Percentiles rank a stretch among this genome's conserved stretches.
Conservation (phyloP, 768 basidiomycete genomes). For the Coprinellus micaceus region DNA sequence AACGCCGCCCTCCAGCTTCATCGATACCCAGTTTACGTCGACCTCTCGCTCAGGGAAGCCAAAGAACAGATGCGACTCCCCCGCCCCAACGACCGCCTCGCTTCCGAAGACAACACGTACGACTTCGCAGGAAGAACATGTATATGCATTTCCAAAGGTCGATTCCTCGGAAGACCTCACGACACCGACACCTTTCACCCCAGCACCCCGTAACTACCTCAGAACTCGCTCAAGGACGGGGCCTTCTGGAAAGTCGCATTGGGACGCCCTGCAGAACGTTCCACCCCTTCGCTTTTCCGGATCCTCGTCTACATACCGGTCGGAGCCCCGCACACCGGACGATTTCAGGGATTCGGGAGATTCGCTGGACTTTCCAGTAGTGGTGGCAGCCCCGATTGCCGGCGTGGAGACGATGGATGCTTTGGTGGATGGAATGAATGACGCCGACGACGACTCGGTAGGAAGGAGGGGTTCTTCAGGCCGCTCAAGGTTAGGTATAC, state of each 20-base stretch:
- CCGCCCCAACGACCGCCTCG: conserved; percentile 11
- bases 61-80: conserved; percentile 4
- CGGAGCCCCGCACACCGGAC: conserved; percentile 68
- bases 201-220: conserved; percentile 30
- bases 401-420: conserved; percentile 89
- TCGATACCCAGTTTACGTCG: conserved; percentile 21
- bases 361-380: conserved; percentile 53
- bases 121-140: conserved; percentile 19
- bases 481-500: conserved; percentile 53
- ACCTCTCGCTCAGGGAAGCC: not conserved
- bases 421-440: conserved; percentile 87
- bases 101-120: conserved; percentile 5
- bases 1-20: conserved; percentile 33
- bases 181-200: conserved; percentile 17
- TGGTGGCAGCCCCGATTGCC: conserved; percentile 72
- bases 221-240: conserved; percentile 58
- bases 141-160: conserved; percentile 41
- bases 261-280: conserved; percentile 40
- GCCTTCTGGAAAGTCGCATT: conserved; percentile 46
- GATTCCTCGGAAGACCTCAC: conserved; percentile 29
- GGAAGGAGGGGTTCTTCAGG: conserved; percentile 37
- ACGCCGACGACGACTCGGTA: conserved; percentile 47
- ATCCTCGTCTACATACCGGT: conserved; percentile 61
- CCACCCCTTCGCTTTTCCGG: conserved; percentile 62
- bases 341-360: conserved; percentile 40